Conservation (phyloP, 148 eudicot species). For the Heliamphora exappendiculata region DNA sequence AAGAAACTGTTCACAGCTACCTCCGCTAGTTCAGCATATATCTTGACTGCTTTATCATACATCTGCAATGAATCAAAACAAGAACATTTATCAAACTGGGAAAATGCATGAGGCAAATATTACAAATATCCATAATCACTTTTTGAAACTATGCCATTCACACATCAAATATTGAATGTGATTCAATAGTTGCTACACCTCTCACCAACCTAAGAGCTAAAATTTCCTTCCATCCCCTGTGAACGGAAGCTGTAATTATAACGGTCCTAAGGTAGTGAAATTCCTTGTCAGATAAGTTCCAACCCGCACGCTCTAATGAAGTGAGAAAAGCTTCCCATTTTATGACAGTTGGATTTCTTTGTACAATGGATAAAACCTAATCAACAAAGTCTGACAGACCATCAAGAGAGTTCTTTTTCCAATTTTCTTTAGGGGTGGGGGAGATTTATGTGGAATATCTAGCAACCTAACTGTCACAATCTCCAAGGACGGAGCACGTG, state of each 20-base stretch:
- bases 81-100: conserved; percentile 2
- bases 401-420: not conserved
- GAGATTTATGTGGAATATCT: too few species aligned
- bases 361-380: not conserved
- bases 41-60: conserved; percentile 24
- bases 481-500: too few species aligned
- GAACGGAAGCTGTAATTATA: not conserved
- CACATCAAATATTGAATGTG: not conserved
- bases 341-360: not conserved
- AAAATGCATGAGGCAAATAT: not conserved
- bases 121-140: not conserved
- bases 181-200: not conserved
- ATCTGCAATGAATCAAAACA: conserved; percentile 14
- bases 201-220: not conserved
- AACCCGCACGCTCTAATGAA: too few species aligned
- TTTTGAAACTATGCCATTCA: not conserved
- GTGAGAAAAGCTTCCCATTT: not conserved
- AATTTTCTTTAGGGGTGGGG: not conserved
- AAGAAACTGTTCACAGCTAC: conserved; percentile 79
- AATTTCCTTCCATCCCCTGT: not conserved
- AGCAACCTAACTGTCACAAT: too few species aligned
- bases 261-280: not conserved
- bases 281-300: too few species aligned
- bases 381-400: not conserved
- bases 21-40: conserved; percentile 82